A percentile compares a stretch with the other conserved stretches of the same genome.
Evolutionary conservation across 2,329 filamentous ascomycete species (phyloP).

Genomic region (Fusarium verticillioides): DNA sequence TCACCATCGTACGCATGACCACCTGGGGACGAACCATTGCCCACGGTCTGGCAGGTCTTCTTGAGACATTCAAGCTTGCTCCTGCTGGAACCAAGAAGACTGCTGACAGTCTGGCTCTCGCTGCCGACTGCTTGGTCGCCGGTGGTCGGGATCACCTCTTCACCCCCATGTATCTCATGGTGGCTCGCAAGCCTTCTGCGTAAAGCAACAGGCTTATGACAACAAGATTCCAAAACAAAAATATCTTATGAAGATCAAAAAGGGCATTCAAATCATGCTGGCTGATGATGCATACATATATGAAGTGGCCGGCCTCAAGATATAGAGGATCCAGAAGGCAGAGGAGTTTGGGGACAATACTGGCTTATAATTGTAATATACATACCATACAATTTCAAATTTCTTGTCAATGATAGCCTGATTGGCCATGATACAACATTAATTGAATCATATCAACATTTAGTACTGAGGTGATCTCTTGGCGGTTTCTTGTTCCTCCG

Average conservation of each 20-base stretch:
- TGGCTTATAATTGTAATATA: conserved; percentile 47
- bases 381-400: conserved; percentile 27
- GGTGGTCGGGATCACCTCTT: conserved; percentile 92
- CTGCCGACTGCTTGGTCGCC: conserved; percentile 86
- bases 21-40: conserved; percentile 79
- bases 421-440: neutral
- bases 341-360: conserved; percentile 36
- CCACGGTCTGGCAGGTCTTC: conserved; percentile 78
- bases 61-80: conserved; percentile 80
- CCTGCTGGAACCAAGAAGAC: conserved; percentile 92
- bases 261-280: conserved; percentile 15
- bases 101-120: conserved; percentile 85
- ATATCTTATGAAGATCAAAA: conserved; percentile 29
- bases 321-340: conserved; percentile 34
- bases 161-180: conserved; percentile 98
- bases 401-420: conserved; percentile 12
- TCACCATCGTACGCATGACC: conserved; percentile 90
- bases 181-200: conserved; percentile 80
- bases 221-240: conserved; percentile 23
- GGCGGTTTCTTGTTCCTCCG: conserved; percentile 35
- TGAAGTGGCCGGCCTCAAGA: conserved; percentile 30
- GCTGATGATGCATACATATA: conserved; percentile 38
- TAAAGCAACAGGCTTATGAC: conserved; percentile 21
- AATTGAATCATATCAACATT: neutral
- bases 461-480: neutral